These are phyloP conservation scores for Cyclotella sp. DNA, from an alignment of 108 stramenopile species.

Conservation along the genomic window DNA sequence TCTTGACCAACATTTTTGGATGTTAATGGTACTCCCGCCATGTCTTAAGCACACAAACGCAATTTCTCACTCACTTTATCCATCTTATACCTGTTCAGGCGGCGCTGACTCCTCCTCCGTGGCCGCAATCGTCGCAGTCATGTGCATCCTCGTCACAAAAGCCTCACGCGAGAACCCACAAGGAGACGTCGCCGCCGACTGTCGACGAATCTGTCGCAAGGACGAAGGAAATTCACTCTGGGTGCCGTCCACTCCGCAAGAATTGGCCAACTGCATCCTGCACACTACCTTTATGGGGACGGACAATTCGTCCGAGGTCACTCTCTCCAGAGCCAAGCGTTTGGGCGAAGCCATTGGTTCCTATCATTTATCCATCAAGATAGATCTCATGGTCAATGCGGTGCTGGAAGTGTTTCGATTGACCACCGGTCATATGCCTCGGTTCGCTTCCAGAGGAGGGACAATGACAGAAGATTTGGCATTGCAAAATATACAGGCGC, in stretches of 20 bases:
- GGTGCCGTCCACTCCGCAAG: constrained; percentile 81
- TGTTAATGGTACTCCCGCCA: background rate
- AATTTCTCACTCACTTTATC: background rate
- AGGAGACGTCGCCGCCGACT: constrained; percentile 67
- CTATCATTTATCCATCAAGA: constrained; percentile 92
- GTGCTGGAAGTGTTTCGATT: constrained; percentile 86
- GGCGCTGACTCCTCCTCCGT: constrained; percentile 97
- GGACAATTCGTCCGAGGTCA: constrained; percentile 84
- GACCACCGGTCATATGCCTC: constrained; percentile 82
- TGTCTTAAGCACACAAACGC: background rate
- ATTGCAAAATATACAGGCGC: constrained; percentile 98
- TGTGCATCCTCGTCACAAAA: constrained; percentile 90
- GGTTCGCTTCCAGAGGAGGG: constrained; percentile 84
- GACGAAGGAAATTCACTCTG: constrained; percentile 59
- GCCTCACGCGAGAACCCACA: constrained; percentile 63
- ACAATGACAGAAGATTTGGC: constrained; percentile 94
- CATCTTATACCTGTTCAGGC: constrained; percentile 52
- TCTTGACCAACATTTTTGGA: background rate
- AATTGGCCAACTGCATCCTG: constrained; percentile 84
- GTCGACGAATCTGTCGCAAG: constrained; percentile 67
- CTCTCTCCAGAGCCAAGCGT: constrained; percentile 81
- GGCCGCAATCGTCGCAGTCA: constrained; percentile 95
- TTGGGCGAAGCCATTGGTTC: constrained; percentile 88
- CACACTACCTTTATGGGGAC: constrained; percentile 98
- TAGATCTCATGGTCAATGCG: constrained; percentile 91